Evolutionary conservation across 176 grass and related monocot genomes (phyloP), one percentile per base, ranked within the genome.

Genomic region (Poa pratensis): DNA sequence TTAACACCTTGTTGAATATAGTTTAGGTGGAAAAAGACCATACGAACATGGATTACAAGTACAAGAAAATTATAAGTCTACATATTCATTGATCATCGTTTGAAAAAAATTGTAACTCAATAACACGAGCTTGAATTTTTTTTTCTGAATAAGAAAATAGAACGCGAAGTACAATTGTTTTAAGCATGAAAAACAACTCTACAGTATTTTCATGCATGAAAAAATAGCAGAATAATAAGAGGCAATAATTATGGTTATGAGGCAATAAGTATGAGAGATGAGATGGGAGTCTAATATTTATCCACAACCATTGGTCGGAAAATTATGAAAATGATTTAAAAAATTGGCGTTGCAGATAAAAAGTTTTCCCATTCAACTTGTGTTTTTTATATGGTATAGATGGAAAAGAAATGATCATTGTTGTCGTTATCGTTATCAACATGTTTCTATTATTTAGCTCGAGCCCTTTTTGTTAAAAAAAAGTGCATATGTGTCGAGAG

Each of bases 381-480:
- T 59, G 57, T 2, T 12, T 59, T 20, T 59, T 22, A 59, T 59
- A 61, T 61, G 58, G 61, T 64, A 30, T 16, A 30, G 11, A 63
- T 70, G 24, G 69, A 61, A 65, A 61, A 34, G 22, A 69, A 82
- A 20, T 22, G 40, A 28, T 10, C 71, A 27, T 69, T 39, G 15
- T 27, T 37, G 5, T 37, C 34, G 34, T 37, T 69, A 19, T n/a
- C 28, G 63, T 54, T 48, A 17, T 71, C 63, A 71, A 22, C 0
- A 23, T 61, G 22, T 34, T 88, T 61, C 15, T 82, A 17, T 50
- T 17, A 83, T 46, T 83, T 88, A 39, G 32, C 62, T 32, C 43
- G 15, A 43, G 4, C 51, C 4, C n/a, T 77, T 77, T 82, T 67
- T 87, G 50, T 10, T 49, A 20, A 82, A 43, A 1, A 1, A 76